Evolutionary conservation across 2,329 filamentous ascomycete genomes (phyloP).

Genomic region (Colletotrichum limetticola): DNA sequence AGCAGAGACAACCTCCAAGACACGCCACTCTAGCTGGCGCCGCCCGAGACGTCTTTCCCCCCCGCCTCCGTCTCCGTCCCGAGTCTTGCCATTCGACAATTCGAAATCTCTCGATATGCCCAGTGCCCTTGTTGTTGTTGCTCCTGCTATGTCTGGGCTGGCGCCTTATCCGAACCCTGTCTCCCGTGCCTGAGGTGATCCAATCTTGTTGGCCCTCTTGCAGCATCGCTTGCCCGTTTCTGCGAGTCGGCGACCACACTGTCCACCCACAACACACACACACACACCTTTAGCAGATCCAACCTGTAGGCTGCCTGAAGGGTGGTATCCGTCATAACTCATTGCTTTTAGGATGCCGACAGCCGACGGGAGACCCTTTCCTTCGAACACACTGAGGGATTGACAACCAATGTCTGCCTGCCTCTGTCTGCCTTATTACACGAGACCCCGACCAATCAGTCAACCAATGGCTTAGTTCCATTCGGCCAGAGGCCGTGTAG

Average conservation of each 20-base stretch:
- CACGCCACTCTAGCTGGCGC: neutral
- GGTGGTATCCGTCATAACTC: neutral
- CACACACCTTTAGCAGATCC: neutral
- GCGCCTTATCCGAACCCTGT: neutral
- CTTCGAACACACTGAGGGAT: neutral
- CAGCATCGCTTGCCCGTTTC: neutral
- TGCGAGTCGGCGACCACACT: neutral
- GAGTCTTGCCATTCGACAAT: neutral
- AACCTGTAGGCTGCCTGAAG: neutral
- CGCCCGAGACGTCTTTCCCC: too few relatives aligned
- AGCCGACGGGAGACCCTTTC: neutral
- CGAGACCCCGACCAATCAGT: neutral
- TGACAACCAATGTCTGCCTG: neutral
- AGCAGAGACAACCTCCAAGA: neutral
- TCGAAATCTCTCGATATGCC: neutral
- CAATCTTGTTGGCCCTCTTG: neutral
- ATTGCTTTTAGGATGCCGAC: neutral
- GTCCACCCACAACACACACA: too few relatives aligned
- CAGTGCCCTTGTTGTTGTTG: neutral
- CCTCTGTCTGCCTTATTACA: neutral
- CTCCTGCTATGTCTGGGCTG: neutral
- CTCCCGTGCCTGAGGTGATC: neutral
- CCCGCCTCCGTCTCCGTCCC: neutral
- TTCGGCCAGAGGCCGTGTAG: neutral
- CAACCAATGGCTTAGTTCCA: neutral